phyloP scores from a whole-genome alignment of 2,329 filamentous ascomycete species.

The Coniosporium tulheliwenetii region DNA sequence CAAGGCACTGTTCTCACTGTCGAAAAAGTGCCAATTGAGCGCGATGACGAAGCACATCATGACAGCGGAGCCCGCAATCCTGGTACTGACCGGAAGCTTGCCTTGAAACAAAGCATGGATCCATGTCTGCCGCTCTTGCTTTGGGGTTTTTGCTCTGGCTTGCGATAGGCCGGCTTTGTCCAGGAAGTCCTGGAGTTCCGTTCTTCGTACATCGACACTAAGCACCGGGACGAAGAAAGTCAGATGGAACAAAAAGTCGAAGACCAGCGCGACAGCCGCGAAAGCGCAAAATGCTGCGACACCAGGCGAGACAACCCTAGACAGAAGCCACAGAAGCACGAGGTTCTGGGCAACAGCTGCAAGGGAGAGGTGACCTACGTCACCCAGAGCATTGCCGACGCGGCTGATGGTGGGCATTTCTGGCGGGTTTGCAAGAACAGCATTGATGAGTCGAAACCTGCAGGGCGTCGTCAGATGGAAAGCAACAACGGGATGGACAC shows the following conservation, averaged over 20 bases:
- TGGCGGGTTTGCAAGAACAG: slow-evolving; percentile 55
- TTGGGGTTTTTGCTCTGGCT: slow-evolving; percentile 28
- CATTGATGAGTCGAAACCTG: slow-evolving; percentile 58
- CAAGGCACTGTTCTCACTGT: slow-evolving; percentile 30
- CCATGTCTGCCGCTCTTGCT: slow-evolving; percentile 37
- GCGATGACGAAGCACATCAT: slow-evolving; percentile 58
- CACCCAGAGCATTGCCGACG: slow-evolving; percentile 58
- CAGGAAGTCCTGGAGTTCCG: slow-evolving; percentile 60
- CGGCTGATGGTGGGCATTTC: slow-evolving; percentile 52
- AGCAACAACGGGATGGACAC: too few species aligned
- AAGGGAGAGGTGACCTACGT: slow-evolving; percentile 55
- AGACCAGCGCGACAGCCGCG: slow-evolving; percentile 55
- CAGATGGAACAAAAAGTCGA: slow-evolving; percentile 64
- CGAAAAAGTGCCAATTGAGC: slow-evolving; percentile 66
- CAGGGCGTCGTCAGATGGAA: not conserved
- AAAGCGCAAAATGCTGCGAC: slow-evolving; percentile 65
- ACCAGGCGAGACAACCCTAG: slow-evolving; percentile 50
- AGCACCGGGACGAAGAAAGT: slow-evolving; percentile 70
- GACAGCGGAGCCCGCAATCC: slow-evolving; percentile 59
- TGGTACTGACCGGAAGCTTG: slow-evolving; percentile 52
- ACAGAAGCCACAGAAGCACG: slow-evolving; percentile 48
- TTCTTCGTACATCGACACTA: slow-evolving; percentile 61
- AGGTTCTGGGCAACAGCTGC: slow-evolving; percentile 55
- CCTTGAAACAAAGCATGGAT: slow-evolving; percentile 45
- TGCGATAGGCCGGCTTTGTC: slow-evolving; percentile 23